Evolutionary conservation across 495 filamentous ascomycete species (phyloP).

Genomic region (Lasiosphaeria hispida): DNA sequence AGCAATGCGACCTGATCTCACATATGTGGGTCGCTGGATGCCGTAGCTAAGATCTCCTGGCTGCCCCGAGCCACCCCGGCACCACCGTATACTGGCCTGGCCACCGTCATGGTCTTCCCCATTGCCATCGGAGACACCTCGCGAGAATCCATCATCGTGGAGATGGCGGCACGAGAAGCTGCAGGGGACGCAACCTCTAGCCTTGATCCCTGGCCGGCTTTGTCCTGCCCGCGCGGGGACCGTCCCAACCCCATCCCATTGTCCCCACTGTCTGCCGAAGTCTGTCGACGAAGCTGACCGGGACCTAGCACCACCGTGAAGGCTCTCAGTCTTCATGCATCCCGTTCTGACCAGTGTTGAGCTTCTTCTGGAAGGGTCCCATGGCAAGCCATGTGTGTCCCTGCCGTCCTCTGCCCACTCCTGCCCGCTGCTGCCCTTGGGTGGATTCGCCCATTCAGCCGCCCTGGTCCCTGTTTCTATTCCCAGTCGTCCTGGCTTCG

Average conservation of each 20-base stretch:
- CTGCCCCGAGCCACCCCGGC: too few species aligned
- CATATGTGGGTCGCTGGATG: background rate
- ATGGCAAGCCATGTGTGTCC: conserved; percentile 2
- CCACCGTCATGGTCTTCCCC: too few species aligned
- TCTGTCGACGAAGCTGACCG: conserved; percentile 12
- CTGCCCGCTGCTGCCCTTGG: background rate
- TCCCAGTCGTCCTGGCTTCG: conserved; percentile 31
- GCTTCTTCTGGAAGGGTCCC: conserved; percentile 27
- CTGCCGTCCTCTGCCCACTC: conserved; percentile 13
- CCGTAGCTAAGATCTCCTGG: conserved; percentile 8
- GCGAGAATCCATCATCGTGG: too few species aligned
- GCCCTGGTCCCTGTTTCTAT: conserved; percentile 39
- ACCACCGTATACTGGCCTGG: too few species aligned
- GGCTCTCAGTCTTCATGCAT: conserved; percentile 24
- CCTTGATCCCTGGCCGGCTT: conserved; percentile 27
- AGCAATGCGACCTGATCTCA: background rate
- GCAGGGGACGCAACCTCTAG: conserved; percentile 8
- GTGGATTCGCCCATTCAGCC: conserved; percentile 17
- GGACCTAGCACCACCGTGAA: conserved; percentile 14
- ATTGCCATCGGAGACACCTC: too few species aligned
- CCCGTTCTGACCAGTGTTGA: conserved; percentile 1
- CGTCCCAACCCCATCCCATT: conserved; percentile 14
- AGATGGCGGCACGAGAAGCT: conserved; percentile 4
- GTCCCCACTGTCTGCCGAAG: conserved; percentile 1
- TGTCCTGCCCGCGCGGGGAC: conserved; percentile 21